phyloP scores from a whole-genome alignment of 805 yeast genomes.

The Yarrowia sp. region DNA sequence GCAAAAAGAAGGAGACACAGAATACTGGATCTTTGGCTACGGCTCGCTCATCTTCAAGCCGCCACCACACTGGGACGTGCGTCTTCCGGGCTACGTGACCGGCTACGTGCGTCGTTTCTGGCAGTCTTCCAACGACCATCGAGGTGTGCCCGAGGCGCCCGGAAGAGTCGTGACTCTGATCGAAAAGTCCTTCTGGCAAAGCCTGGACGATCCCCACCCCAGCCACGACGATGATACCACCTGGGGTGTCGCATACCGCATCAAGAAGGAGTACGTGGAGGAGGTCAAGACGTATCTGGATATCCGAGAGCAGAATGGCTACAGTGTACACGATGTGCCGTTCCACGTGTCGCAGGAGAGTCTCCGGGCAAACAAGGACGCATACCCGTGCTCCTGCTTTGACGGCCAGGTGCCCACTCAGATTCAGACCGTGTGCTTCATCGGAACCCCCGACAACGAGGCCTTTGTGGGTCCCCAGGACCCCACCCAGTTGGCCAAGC shows the following conservation, averaged over 20 bases:
- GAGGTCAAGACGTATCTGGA: conserved; percentile 70
- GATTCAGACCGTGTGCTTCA: conserved; percentile 64
- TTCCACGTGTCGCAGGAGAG: conserved; percentile 48
- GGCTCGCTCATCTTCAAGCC: conserved; percentile 89
- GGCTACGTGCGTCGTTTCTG: conserved; percentile 84
- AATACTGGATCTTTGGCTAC: conserved; percentile 78
- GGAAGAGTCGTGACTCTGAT: conserved; percentile 87
- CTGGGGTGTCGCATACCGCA: conserved; percentile 82
- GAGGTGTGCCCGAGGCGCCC: conserved; percentile 83
- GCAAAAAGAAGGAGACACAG: not conserved
- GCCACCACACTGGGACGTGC: conserved; percentile 63
- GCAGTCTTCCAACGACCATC: conserved; percentile 86
- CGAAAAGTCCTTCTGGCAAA: conserved; percentile 51
- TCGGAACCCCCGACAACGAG: conserved; percentile 75
- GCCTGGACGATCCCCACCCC: conserved; percentile 44
- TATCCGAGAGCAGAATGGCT: conserved; percentile 85
- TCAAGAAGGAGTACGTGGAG: conserved; percentile 58
- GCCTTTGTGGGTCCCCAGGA: conserved; percentile 84
- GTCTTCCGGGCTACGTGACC: conserved; percentile 66
- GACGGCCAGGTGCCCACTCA: conserved; percentile 27
- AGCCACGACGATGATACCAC: conserved; percentile 41
- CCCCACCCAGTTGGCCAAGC: conserved; percentile 54
- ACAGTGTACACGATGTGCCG: conserved; percentile 62
- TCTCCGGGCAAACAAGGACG: conserved; percentile 6
- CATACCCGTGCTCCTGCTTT: conserved; percentile 7